phyloP scores from a whole-genome alignment of 2,329 filamentous ascomycete genomes.

The Davidsoniella neocaledoniae region DNA sequence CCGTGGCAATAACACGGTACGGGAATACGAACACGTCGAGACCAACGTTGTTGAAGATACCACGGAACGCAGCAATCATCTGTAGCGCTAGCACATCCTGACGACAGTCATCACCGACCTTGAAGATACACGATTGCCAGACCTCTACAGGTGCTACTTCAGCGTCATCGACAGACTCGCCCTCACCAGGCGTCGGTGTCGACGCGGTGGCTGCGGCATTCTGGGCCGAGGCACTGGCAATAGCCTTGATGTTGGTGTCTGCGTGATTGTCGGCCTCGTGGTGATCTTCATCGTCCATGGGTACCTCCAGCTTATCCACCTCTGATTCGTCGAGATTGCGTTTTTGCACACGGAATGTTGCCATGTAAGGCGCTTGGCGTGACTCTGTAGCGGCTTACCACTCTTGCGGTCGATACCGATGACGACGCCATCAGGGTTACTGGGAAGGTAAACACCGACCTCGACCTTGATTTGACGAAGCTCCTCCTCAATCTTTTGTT shows the following conservation, averaged over 20 bases:
- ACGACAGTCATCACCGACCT: conserved; percentile 94
- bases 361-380: conserved; percentile 99
- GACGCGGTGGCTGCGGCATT: conserved; percentile 14
- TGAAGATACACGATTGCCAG: conserved; percentile 99
- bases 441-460: conserved; percentile 90
- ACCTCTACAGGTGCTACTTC: conserved; percentile 47
- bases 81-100: conserved; percentile 93
- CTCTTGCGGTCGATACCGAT: conserved; percentile 97
- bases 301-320: conserved; percentile 18
- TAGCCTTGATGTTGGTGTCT: conserved; percentile 10
- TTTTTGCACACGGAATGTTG: conserved; percentile 92
- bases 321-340: conserved; percentile 23
- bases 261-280: conserved; percentile 30
- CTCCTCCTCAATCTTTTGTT: conserved; percentile 97
- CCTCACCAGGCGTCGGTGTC: background rate
- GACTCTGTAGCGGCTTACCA: conserved; percentile 89
- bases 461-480: conserved; percentile 94
- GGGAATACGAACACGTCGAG: conserved; percentile 95
- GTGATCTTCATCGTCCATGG: conserved; percentile 33
- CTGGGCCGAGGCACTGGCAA: background rate
- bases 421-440: conserved; percentile 91
- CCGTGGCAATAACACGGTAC: conserved; percentile 92
- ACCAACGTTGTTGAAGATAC: conserved; percentile 89
- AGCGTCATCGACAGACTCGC: background rate
- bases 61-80: conserved; percentile 94